Conservation (phyloP, 306 rosid genomes). For the Malus fusca region DNA sequence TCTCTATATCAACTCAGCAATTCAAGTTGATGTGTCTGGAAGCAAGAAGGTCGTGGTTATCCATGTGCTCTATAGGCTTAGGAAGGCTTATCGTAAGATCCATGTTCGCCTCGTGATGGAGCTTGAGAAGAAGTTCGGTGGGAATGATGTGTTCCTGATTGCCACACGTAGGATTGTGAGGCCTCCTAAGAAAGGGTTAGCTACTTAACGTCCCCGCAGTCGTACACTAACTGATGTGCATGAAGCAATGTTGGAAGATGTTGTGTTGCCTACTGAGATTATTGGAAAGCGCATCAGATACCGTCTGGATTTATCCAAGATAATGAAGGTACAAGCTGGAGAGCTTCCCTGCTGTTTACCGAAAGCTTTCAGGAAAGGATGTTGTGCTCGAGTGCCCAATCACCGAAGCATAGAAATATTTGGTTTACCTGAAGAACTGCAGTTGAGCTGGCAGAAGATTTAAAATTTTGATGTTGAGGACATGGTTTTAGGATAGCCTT, state of each 20-base stretch:
- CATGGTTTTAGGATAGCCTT: too few species aligned
- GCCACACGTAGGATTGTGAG: conserved; percentile 75
- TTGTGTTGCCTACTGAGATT: conserved; percentile 86
- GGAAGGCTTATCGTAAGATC: conserved; percentile 75
- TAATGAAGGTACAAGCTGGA: conserved; percentile 89
- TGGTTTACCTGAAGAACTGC: conserved; percentile 1
- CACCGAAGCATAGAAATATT: conserved; percentile 47
- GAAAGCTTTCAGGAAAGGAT: conserved; percentile 81
- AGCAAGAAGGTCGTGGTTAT: conserved; percentile 70
- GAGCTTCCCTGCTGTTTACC: conserved; percentile 69
- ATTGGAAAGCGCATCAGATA: conserved; percentile 80
- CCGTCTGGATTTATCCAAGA: conserved; percentile 68
- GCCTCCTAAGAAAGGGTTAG: conserved; percentile 91
- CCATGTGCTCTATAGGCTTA: conserved; percentile 64
- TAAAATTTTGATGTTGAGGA: conserved; percentile 11
- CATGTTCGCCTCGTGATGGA: conserved; percentile 78
- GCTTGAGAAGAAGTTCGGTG: conserved; percentile 88
- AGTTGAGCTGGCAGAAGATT: not conserved
- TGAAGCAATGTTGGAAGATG: conserved; percentile 79
- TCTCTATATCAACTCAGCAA: conserved; percentile 71
- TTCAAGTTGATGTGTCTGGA: conserved; percentile 63
- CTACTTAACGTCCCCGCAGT: conserved; percentile 72
- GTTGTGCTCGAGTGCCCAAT: conserved; percentile 74
- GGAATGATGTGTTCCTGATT: conserved; percentile 73
- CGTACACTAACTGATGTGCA: conserved; percentile 87